These are phyloP conservation scores for Trichoderma aggressivum DNA, from an alignment of 2,329 filamentous ascomycete genomes.

Conservation along the genomic window DNA sequence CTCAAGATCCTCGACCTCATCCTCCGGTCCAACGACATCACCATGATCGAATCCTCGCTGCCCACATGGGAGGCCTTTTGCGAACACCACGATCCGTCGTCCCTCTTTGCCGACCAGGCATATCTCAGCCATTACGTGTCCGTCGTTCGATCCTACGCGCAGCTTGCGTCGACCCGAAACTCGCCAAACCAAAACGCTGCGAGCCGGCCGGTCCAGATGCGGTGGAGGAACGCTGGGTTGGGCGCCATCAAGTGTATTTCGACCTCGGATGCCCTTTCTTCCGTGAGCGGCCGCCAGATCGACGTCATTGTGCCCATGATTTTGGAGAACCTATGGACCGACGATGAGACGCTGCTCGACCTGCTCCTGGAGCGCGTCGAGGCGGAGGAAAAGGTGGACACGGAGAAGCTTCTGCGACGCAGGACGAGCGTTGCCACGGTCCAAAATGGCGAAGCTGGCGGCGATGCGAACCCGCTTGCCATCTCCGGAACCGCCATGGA, in stretches of 20 bases:
- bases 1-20: slow-evolving; percentile 81
- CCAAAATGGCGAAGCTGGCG: slow-evolving; percentile 58
- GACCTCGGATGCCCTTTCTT: slow-evolving; percentile 72
- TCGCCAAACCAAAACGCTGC: slow-evolving; percentile 50
- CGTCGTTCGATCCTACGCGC: slow-evolving; percentile 74
- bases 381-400: slow-evolving; percentile 64
- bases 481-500: slow-evolving; percentile 80
- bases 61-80: slow-evolving; percentile 86
- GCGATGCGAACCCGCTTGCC: slow-evolving; percentile 64
- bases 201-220: slow-evolving; percentile 71
- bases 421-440: slow-evolving; percentile 79
- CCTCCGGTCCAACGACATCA: slow-evolving; percentile 80
- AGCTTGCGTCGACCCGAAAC: slow-evolving; percentile 67
- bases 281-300: slow-evolving; percentile 72
- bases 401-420: slow-evolving; percentile 60
- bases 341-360: slow-evolving; percentile 66
- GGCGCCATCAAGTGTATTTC: slow-evolving; percentile 79
- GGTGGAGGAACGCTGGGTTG: slow-evolving; percentile 72
- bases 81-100: slow-evolving; percentile 79
- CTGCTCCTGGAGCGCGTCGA: slow-evolving; percentile 65
- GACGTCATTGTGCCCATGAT: slow-evolving; percentile 78
- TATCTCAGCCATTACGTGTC: slow-evolving; percentile 81
- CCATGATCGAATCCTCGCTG: slow-evolving; percentile 87
- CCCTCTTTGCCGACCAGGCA: slow-evolving; percentile 78
- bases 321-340: slow-evolving; percentile 79